Base-by-base conservation (phyloP, 768 basidiomycete species). In the Tylopilus subfusipes region DNA sequence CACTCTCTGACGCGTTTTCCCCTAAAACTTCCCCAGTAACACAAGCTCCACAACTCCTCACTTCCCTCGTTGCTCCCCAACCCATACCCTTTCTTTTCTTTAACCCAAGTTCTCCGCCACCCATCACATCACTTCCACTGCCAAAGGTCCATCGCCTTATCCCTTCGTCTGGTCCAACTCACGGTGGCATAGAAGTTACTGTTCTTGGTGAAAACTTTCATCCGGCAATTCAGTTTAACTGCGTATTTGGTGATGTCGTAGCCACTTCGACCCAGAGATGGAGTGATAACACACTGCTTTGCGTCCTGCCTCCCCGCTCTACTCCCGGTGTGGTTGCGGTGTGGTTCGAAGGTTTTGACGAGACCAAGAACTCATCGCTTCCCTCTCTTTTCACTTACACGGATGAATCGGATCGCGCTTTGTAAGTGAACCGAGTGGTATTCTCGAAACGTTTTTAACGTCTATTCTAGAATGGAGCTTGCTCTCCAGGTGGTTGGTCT, bases 151-250 rank as follows among this genome's bases (percentile, higher is more conserved):
- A 92, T 63, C 84, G 90, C 7, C 81, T 94, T 38, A 92, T 94
- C 59, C 92, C 92, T 2, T 82, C 84, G 50, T 78, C 81, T 55
- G 92, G 94, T 13, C 93, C 93, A 11, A 93, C 90, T 21, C 83
- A 87, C 55, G 95, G 95, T 30, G 96, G 96, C 2, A 93, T 92
- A 60, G 93, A 97, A 72, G 88, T 99, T 31, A 98, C 96, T 2
- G 75, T 99, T 18, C 81, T 97, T 8, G 97, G 97, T 10, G 84
- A 88, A 49, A 91, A 94, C 68, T 98, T 99, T 72, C 84, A 89
- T 64, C 79, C 86, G 0, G 78, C 82, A 40, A 69, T 87, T 50
- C 82, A 83, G 58, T 74, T 91, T 25, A 83, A 82, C 50, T 90
- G 92, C 61, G 75, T 93, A 2, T 99, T 99, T 70, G 96, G 96